Base-by-base conservation (phyloP, 2,329 filamentous ascomycete genomes). In the Colletotrichum somersetense region DNA sequence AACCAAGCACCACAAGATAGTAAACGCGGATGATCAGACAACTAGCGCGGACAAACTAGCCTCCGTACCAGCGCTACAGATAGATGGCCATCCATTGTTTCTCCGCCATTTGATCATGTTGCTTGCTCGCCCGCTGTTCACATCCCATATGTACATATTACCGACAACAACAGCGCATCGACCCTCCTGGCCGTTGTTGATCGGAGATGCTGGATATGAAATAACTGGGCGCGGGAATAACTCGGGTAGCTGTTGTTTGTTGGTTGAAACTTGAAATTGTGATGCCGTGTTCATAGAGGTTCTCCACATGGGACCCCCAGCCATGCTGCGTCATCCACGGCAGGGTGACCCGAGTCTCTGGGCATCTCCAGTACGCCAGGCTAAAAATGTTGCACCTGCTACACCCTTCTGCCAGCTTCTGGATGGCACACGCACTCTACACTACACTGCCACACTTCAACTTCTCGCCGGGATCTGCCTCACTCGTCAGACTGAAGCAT, bases 261-360 rank as follows among this genome's bases (percentile, higher is more conserved):
- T 53, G 35, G 61, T 42, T 42, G 33, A 62, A 62, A 57, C 35
- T 42, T 56, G 16, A 30, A 53, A 40, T 38, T 33, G 33, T 12
- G 20, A 30, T 30, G 50, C 57, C 23, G 23, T n/a, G 11, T 58
- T 42, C 56, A 18, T 26, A 26, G 38, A 58, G 14, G 38, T 42
- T 58, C 58, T n/a, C 38, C 57, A 62, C 57, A 63, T 38, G 61
- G 23, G n/a, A 20, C 46, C 57, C 46, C 46, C 46, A 26, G 55
- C 56, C 48, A 18, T 53, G 50, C 55, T 61, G 56, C 66, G 65
- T 68, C 69, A 72, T 62, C 58, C 69, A 52, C 69, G 58, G 69
- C 69, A 72, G 44, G 53, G 58, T 58, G 53, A 68, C 40, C 69
- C 69, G 69, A 33, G 61, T 64, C 56, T 68, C 57, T 63, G 23